Conservation (phyloP, 805 yeast species). For the Saccharomycopsis olivae region DNA sequence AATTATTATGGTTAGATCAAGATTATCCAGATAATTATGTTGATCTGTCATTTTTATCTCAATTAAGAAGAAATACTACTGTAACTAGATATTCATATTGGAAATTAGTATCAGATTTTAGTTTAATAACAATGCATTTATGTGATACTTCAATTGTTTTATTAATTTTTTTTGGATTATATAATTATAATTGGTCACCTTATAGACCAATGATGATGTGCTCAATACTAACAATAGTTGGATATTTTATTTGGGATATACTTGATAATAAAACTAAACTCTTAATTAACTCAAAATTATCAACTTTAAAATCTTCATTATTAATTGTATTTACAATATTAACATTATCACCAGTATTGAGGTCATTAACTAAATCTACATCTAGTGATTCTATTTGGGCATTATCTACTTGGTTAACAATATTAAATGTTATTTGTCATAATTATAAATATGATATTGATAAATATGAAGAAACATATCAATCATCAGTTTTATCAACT, state of each 20-base stretch:
- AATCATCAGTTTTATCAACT: slow-evolving; percentile 49
- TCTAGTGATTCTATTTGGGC: slow-evolving; percentile 96
- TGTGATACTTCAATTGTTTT: slow-evolving; percentile 53
- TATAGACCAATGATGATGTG: slow-evolving; percentile 29
- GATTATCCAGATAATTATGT: slow-evolving; percentile 90
- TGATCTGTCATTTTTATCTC: slow-evolving; percentile 70
- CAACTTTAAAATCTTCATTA: slow-evolving; percentile 50
- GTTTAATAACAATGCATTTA: slow-evolving; percentile 55
- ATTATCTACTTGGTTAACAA: slow-evolving; percentile 65
- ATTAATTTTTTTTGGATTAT: slow-evolving; percentile 56
- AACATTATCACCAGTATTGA: slow-evolving; percentile 80
- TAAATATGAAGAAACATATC: slow-evolving; percentile 18
- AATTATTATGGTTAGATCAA: slow-evolving; percentile 75
- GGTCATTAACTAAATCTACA: slow-evolving; percentile 79
- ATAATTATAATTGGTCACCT: slow-evolving; percentile 41
- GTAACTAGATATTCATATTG: slow-evolving; percentile 56
- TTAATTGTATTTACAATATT: slow-evolving; percentile 61
- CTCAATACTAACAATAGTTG: slow-evolving; percentile 27
- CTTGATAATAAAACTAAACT: not conserved
- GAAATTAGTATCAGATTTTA: slow-evolving; percentile 61
- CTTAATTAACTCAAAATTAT: slow-evolving; percentile 1
- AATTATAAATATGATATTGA: slow-evolving; percentile 51
- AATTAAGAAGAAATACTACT: slow-evolving; percentile 64
- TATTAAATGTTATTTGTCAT: slow-evolving; percentile 55
- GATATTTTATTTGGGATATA: slow-evolving; percentile 25